Base-by-base conservation (phyloP, 2,329 filamentous ascomycete species). In the Rugonectria rugulosa region DNA sequence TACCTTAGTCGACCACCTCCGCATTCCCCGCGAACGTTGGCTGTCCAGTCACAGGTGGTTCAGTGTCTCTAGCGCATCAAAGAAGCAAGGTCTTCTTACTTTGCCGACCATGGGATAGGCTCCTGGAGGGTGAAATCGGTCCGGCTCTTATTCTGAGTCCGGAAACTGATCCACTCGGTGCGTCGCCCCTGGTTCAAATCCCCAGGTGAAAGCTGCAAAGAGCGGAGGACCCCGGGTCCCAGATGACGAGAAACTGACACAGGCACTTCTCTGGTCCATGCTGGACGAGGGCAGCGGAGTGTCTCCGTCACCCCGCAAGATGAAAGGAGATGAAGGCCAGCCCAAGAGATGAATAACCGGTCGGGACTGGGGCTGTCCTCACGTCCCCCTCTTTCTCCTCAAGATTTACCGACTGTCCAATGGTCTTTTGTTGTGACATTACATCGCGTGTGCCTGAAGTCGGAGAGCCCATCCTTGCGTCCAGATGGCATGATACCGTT, bases 61-160 rank as follows among this genome's bases (percentile, higher is more conserved):
- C 19, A 10, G 8, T 8, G 17, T 14, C 17, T 20, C 46, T 49
- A 37, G 52, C 40, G 40, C 26, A 10, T 10, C 37, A 31, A 38
- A 45, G 40, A 29, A 40, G 32, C 23, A 27, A 15, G 6, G 23
- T 36, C 43, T 54, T 29, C 47, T 42, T 44, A 41, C 21, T 44
- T 45, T 55, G 40, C 15, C n/a, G 26, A 34, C 32, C 6, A 32
- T n/a, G 34, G 54, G 47, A 46, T 54, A 43, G 42, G 37, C 41
- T 38, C 31, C 9, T 17, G 21, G n/a, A 41, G 37, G 24, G 17
- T 38, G 41, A 48, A 56, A 44, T 67, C 60, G 62, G 64, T 37
- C 64, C 64, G 64, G 64, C 55, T 61, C 50, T 54, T 61, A 31
- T 59, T 67, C 60, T 62, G 41, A 38, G 41, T 34, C 29, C 63